Evolutionary conservation across 2,329 filamentous ascomycete genomes (phyloP).

Genomic region (Aspergillus pseudoglaucus): DNA sequence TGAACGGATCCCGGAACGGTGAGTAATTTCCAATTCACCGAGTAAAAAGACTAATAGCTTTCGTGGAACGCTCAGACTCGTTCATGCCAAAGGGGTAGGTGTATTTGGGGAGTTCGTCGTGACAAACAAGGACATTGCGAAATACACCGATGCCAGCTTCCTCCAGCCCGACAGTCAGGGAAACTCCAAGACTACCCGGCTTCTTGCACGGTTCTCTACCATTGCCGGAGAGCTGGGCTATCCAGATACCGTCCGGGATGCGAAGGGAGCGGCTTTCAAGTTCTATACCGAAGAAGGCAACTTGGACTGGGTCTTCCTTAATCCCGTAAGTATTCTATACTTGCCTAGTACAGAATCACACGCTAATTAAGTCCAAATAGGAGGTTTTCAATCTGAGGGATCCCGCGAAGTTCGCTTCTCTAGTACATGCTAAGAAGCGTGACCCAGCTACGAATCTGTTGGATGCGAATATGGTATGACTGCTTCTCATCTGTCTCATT

Average conservation of each 20-base stretch:
- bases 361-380: neutral
- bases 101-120: neutral
- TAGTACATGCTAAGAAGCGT: slow-evolving; percentile 4
- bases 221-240: neutral
- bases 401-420: slow-evolving; percentile 6
- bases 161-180: neutral
- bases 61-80: neutral
- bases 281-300: slow-evolving; percentile 1
- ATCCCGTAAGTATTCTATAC: neutral
- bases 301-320: slow-evolving; percentile 3
- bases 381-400: slow-evolving; percentile 6
- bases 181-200: neutral
- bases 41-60: neutral
- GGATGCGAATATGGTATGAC: slow-evolving; percentile 5
- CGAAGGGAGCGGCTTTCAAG: neutral
- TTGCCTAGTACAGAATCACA: neutral
- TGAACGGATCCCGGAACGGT: neutral
- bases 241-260: neutral
- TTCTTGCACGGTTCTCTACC: slow-evolving; percentile 1
- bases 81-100: slow-evolving; percentile 2
- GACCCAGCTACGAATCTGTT: slow-evolving; percentile 7
- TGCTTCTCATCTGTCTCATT: neutral
- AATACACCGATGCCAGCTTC: neutral
- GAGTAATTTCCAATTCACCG: slow-evolving; percentile 3
- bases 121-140: neutral